Conservation (phyloP, 1,284 basidiomycete genomes). For the Cystobasidium sp. region DNA sequence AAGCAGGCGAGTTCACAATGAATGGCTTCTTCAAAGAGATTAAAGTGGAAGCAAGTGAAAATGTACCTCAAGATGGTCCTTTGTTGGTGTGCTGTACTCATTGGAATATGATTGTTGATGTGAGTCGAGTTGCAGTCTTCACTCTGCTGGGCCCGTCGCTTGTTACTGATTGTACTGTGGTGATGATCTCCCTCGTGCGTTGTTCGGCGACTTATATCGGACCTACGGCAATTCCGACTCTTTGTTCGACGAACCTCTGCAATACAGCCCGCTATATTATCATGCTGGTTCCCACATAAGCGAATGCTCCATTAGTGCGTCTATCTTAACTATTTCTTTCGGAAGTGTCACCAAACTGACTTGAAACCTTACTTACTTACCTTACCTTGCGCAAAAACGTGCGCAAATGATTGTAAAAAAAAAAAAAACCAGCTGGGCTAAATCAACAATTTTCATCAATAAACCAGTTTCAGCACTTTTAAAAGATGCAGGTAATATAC, state of each 20-base stretch:
- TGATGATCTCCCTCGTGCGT: constrained; percentile 43
- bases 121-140: constrained; percentile 16
- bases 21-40: constrained; percentile 85
- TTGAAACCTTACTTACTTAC: too few relatives aligned
- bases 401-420: too few relatives aligned
- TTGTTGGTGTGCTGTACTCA: constrained; percentile 68
- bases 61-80: constrained; percentile 80
- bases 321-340: constrained; percentile 58
- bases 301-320: constrained; percentile 93
- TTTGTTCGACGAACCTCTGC: constrained; percentile 21
- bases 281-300: constrained; percentile 71
- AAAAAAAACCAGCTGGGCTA: constrained; percentile 56
- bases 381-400: too few relatives aligned
- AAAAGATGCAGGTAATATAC: constrained; percentile 89
- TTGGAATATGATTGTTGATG: constrained; percentile 46
- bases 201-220: not conserved
- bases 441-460: constrained; percentile 72
- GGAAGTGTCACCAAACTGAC: too few relatives aligned
- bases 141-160: not conserved
- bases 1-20: constrained; percentile 72
- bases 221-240: not conserved
- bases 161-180: constrained; percentile 48
- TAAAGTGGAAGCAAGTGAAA: constrained; percentile 78
- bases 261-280: constrained; percentile 55
- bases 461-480: constrained; percentile 74